Evolutionary conservation across 345 rosid species (phyloP), one percentile per base, ranked within the genome.

Genomic region (Heritiera littoralis): DNA sequence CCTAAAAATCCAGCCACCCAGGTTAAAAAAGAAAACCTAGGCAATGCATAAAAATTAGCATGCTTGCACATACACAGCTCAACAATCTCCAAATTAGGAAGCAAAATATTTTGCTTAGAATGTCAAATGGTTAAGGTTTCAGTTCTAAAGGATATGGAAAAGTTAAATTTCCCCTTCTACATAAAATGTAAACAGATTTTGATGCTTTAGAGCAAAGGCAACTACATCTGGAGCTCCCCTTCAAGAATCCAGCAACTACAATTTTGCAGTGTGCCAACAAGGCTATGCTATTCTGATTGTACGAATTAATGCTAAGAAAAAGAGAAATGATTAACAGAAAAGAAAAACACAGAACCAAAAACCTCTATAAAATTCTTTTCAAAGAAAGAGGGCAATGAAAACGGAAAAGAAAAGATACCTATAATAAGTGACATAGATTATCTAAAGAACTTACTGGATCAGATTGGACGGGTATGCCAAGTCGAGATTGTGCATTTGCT

Each of bases 401-500:
- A n/a, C 6, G 18, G 43, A 12, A 12, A 63, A n/a, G 56, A 17
- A 66, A 48, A 64, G 64, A 66, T 17, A 8, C 51, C 77, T 17
- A 66, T 63, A 74, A 77, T 17, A 55, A 28, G 5, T 49, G 14
- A 18, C 7, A 60, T 18, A 38, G 15, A 74, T 63, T 30, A 70
- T 75, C 72, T 56, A 68, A 80, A 78, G 78, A 80, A 92, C 98
- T 84, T 83, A 96, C 99, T 32, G 98, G 99, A 84, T 94, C 94
- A 83, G 86, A 77, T 77, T 77, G 90, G 23, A 72, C 75, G 51
- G 93, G 97, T 80, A 89, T 55, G 61, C 86, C 85, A 72, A 89
- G 91, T 81, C 90, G 97, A 78, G 92, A 90, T 77, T 96, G 99
- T 79, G 97, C 92, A 79, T 96, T 96, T 80, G 99, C 95, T 46